Percentiles rank a stretch among this genome's conserved stretches.
phyloP scores from a whole-genome alignment of 2,329 filamentous ascomycete genomes.

The Aspergillus proliferans region DNA sequence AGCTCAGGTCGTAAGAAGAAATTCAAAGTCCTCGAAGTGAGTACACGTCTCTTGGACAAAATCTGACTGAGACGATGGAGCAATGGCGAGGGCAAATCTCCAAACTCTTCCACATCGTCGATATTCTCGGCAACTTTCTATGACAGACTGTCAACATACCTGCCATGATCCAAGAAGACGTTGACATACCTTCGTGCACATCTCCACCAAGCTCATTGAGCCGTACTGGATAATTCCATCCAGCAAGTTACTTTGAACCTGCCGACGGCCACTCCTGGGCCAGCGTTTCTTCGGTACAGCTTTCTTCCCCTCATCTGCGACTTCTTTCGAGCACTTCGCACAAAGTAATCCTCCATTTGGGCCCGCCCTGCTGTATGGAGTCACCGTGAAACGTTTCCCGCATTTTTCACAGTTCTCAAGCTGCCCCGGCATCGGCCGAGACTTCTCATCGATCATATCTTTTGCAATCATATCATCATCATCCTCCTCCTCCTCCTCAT shows the following conservation, averaged over 20 bases:
- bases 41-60: conserved; percentile 56
- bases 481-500: conserved; percentile 21
- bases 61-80: conserved; percentile 57
- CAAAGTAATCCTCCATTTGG: conserved; percentile 84
- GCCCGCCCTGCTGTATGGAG: conserved; percentile 75
- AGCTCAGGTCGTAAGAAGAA: conserved; percentile 49
- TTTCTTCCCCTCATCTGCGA: conserved; percentile 59
- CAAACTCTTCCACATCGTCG: conserved; percentile 59
- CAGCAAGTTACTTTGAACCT: conserved; percentile 74
- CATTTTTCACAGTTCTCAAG: conserved; percentile 83
- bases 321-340: conserved; percentile 68
- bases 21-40: conserved; percentile 44
- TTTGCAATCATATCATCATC: conserved; percentile 43
- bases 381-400: conserved; percentile 84
- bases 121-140: conserved; percentile 58
- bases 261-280: conserved; percentile 59
- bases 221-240: conserved; percentile 57
- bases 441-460: conserved; percentile 53
- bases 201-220: conserved; percentile 42
- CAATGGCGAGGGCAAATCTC: conserved; percentile 53
- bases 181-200: conserved; percentile 51
- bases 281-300: conserved; percentile 49
- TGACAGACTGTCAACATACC: conserved; percentile 11
- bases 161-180: neutral
- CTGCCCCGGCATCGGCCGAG: conserved; percentile 66